Percentiles rank a stretch among this genome's conserved stretches.
These are phyloP conservation scores for Curvularia hawaiiensis DNA, from an alignment of 2,329 filamentous ascomycete genomes.

Conservation along the genomic window DNA sequence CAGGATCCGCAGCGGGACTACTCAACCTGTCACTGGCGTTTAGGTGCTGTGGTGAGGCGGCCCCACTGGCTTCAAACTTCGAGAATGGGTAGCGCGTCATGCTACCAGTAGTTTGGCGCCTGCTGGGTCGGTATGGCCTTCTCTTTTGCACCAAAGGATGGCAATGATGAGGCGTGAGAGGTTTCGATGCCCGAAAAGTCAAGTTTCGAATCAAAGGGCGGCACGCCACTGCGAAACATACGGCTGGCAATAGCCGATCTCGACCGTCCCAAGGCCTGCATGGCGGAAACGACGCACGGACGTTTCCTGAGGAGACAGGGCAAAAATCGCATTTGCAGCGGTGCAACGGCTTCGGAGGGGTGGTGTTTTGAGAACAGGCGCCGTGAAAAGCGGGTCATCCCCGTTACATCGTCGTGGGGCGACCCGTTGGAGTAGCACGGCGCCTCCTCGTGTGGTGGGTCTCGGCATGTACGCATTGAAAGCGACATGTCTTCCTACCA, in stretches of 20 bases:
- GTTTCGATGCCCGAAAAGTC: slow-evolving; percentile 27
- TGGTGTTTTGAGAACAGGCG: slow-evolving; percentile 28
- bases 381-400: slow-evolving; percentile 17
- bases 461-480: slow-evolving; percentile 6
- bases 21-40: slow-evolving; percentile 18
- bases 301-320: background rate
- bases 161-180: slow-evolving; percentile 20
- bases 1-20: slow-evolving; percentile 4
- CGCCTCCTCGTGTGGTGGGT: slow-evolving; percentile 6
- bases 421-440: slow-evolving; percentile 9
- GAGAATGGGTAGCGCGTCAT: slow-evolving; percentile 7
- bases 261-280: slow-evolving; percentile 7
- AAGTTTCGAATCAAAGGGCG: slow-evolving; percentile 32
- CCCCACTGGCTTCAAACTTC: slow-evolving; percentile 30
- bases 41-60: slow-evolving; percentile 20
- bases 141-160: slow-evolving; percentile 8
- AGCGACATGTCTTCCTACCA: background rate
- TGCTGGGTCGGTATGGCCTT: slow-evolving; percentile 2
- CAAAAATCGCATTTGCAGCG: background rate
- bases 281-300: slow-evolving; percentile 14
- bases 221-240: slow-evolving; percentile 31
- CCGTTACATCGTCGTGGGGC: slow-evolving; percentile 22
- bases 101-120: slow-evolving; percentile 9
- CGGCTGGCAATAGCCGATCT: slow-evolving; percentile 15
- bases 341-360: slow-evolving; percentile 15